These are phyloP conservation scores for Thraustotheca clavata DNA, from an alignment of 352 stramenopile genomes.

Conservation along the genomic window DNA sequence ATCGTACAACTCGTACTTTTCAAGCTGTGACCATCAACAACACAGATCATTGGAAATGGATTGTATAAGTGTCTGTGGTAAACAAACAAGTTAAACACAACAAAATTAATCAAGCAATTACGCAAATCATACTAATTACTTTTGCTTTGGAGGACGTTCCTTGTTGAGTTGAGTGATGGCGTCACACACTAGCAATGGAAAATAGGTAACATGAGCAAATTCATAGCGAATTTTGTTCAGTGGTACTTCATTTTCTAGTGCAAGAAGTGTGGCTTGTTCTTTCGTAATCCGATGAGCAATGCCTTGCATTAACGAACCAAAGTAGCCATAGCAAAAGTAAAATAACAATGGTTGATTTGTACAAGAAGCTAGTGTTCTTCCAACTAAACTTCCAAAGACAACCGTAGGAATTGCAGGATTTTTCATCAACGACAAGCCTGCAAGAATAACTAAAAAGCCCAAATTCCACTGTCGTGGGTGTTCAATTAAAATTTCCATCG, in stretches of 20 bases:
- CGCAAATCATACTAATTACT: too few relatives aligned
- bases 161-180: too few relatives aligned
- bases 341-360: slow-evolving; percentile 4
- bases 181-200: slow-evolving; percentile 7
- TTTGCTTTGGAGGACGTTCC: too few relatives aligned
- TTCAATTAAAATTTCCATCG: not conserved
- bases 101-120: too few relatives aligned
- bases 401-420: not conserved
- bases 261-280: not conserved
- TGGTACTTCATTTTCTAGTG: not conserved
- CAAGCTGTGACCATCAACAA: slow-evolving; percentile 48
- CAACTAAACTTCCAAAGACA: not conserved
- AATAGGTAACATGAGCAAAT: slow-evolving; percentile 10
- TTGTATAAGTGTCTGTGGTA: too few relatives aligned
- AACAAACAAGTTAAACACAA: too few relatives aligned
- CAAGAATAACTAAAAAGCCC: not conserved
- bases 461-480: too few relatives aligned
- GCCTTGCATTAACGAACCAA: not conserved
- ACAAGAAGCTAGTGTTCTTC: not conserved
- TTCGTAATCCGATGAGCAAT: not conserved
- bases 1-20: slow-evolving; percentile 42
- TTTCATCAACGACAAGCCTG: not conserved
- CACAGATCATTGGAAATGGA: slow-evolving; percentile 4
- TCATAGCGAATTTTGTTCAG: slow-evolving; percentile 11
- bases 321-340: slow-evolving; percentile 9